Evolutionary conservation across 139 green algal genomes (phyloP), one percentile per base, ranked within the genome.

Genomic region (Ettlia oleoabundans): DNA sequence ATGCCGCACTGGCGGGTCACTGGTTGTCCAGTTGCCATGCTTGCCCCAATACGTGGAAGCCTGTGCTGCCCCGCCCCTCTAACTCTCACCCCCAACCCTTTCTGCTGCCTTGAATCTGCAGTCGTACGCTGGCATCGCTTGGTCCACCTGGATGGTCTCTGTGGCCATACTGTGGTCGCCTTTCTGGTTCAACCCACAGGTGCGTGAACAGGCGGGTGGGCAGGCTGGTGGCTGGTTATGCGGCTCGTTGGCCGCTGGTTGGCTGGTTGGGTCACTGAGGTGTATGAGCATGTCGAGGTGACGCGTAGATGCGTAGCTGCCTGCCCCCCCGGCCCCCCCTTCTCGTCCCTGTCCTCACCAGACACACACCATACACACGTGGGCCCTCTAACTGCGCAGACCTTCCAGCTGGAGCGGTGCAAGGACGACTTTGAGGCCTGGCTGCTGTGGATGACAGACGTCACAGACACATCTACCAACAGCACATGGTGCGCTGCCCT

Each of bases 141-240:
- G 92, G 91, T 91, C 88, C 52, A 86, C 87, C 19, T 94, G 89
- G 88, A 84, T 95, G 76, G 92, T 94, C 26, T 88, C 88, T 0
- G 63, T 93, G 30, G 90, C 81, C 42, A 84, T 96, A 19, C 55
- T 95, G 61, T 89, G 90, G 42, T 67, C 89, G 22, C 93, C 93
- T 58, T 95, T 94, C 85, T 96, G 93, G 93, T 95, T 95, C 88
- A 95, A 92, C 70, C 92, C 92, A n/a, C n/a, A n/a, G n/a, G n/a
- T n/a, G n/a, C n/a, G n/a, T n/a, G n/a, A n/a, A n/a, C n/a, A n/a
- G n/a, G n/a, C n/a, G n/a, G n/a, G 9, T 24, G 47, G 47, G 15
- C 47, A 58, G 47, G 47, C 47, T 15, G 47, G 47, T n/a, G n/a
- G n/a, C n/a, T n/a, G n/a, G n/a, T n/a, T n/a, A n/a, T n/a, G n/a